Percentiles rank a stretch among this genome's conserved stretches.
Evolutionary conservation across 2,329 filamentous ascomycete genomes (phyloP).

Genomic region (Daldinia sp.): DNA sequence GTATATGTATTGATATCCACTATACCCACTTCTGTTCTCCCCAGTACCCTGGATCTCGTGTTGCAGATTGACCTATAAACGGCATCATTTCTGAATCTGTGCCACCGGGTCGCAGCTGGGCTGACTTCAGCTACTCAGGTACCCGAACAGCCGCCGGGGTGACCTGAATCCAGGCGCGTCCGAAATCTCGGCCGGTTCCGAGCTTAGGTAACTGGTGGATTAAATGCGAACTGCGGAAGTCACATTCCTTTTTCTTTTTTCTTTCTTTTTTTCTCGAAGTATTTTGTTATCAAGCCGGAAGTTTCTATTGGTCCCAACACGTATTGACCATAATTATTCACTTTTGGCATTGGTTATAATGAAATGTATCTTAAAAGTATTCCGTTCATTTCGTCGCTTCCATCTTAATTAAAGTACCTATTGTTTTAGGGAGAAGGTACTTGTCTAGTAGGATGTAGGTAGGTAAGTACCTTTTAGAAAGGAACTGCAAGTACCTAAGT

Average conservation of each 20-base stretch:
- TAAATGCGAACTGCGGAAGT: background rate
- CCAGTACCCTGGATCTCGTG: background rate
- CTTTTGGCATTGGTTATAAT: too few species aligned
- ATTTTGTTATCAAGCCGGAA: background rate
- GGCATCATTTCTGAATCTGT: background rate
- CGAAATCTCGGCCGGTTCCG: background rate
- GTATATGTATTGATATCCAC: constrained; percentile 16
- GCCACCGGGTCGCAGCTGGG: background rate
- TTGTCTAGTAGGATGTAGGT: too few species aligned
- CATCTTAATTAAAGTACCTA: too few species aligned
- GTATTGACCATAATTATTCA: background rate
- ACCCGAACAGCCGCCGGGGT: background rate
- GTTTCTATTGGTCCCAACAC: background rate
- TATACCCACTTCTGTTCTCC: constrained; percentile 12
- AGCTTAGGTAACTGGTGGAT: constrained; percentile 1
- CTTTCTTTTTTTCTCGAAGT: too few species aligned
- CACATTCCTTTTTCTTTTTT: too few species aligned
- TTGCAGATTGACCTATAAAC: background rate
- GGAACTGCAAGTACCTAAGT: too few species aligned
- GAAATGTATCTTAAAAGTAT: too few species aligned
- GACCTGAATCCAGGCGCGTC: background rate
- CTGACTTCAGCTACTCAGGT: background rate
- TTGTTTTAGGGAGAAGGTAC: too few species aligned
- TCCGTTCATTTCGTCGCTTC: too few species aligned
- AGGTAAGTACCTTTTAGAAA: too few species aligned